Evolutionary conservation across 352 stramenopile species (phyloP), one percentile per base, ranked within the genome.

Genomic region (Globisporangium solare): DNA sequence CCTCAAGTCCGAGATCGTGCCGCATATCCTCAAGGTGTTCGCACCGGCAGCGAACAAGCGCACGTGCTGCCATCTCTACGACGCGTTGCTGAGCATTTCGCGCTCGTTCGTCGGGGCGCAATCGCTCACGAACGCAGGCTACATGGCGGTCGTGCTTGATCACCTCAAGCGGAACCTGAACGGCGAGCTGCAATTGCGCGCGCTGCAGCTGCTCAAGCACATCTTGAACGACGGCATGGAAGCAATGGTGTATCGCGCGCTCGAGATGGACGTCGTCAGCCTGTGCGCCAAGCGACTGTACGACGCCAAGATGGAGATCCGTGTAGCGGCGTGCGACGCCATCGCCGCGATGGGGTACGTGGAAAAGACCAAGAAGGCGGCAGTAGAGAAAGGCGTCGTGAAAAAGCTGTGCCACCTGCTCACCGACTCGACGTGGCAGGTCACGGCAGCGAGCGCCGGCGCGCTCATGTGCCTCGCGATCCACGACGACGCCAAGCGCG

Each of bases 401-500:
- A 79, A 79, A 48, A 68, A 70, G 61, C 67, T 92, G 14, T 88
- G 77, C 55, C 61, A 56, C 18, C 41, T 90, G 55, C 70, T 92
- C 46, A 72, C 66, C 12, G 75, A 92, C 49, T 17, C 62, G 27
- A 64, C 79, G 27, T 86, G 75, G 76, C 57, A 79, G n/a, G 77
- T 89, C 31, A 65, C 62, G 11, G 68, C 71, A 0, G 71, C 77
- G 15, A 75, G 69, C 47, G 71, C 76, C 0, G 77, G 82, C 5
- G 82, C 79, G 42, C 69, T 92, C 57, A 90, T 89, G 77, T 70
- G 61, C 48, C 52, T 92, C 43, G 74, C 76, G 3, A 72, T 85
- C 13, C 45, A 87, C 56, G 79, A 90, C 56, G 77, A 89, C 24
- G 70, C 78, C 20, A 92, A 92, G 74, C 74, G 75, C 31, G 63